Evolutionary conservation across 1,284 basidiomycete species (phyloP).

Genomic region (Xerocomus cyaneibrunnescens): DNA sequence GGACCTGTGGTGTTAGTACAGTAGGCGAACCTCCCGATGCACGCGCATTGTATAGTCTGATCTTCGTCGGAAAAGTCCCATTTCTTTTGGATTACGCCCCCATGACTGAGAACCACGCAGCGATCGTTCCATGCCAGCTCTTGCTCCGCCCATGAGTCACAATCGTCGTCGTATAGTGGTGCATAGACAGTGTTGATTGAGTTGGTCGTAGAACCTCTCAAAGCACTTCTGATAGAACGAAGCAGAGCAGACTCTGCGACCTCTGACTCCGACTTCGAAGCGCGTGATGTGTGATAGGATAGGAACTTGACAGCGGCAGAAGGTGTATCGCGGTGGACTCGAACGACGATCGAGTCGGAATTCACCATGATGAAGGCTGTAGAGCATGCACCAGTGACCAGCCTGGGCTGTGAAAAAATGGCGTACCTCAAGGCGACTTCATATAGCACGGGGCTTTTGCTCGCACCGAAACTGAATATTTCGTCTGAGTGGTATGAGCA

Average conservation of each 20-base stretch:
- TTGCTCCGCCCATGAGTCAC: constrained; percentile 43
- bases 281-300: constrained; percentile 9
- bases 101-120: constrained; percentile 67
- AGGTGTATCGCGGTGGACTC: constrained; percentile 37
- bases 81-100: constrained; percentile 68
- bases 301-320: constrained; percentile 35
- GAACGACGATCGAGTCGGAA: constrained; percentile 29
- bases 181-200: constrained; percentile 39
- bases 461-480: too few relatives aligned
- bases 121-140: constrained; percentile 71
- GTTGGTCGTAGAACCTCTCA: constrained; percentile 50
- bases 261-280: constrained; percentile 9
- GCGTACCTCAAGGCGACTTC: neutral
- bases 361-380: constrained; percentile 16
- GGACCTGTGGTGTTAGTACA: constrained; percentile 34
- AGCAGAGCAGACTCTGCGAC: constrained; percentile 45
- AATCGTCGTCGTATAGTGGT: constrained; percentile 37
- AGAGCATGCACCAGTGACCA: neutral
- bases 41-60: constrained; percentile 74
- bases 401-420: too few relatives aligned
- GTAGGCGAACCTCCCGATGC: constrained; percentile 71
- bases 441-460: too few relatives aligned
- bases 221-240: constrained; percentile 48
- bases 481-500: too few relatives aligned
- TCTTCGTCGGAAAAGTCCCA: constrained; percentile 74